Base-by-base conservation (phyloP, 169 alveolate species). In the Plasmodium chabaudi region DNA sequence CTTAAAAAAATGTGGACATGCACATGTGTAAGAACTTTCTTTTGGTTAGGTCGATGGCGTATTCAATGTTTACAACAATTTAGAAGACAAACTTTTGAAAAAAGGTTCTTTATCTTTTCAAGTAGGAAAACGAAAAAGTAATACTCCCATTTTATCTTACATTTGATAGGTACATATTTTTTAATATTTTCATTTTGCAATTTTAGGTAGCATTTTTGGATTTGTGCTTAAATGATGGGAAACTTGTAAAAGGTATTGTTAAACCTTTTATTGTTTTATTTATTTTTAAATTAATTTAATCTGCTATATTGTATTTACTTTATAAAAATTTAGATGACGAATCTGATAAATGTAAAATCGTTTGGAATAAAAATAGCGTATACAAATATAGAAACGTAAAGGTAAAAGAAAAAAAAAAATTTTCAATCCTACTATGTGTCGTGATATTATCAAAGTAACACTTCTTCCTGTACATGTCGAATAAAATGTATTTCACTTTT, bases 341-440 rank as follows among this genome's bases (percentile, higher is more conserved):
- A 19, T 15, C 19, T 23, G 72, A 63, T 21, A 63, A 61, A 27
- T 77, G 63, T 46, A 77, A 51, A 46, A 77, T 77, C 47, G 47
- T 21, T 25, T 77, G 88, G 88, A 47, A 34, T 27, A 49, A 63
- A 63, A 51, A 77, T 57, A 23, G 46, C 27, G 17, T 77, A 44
- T 77, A 77, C 77, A 77, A 77, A 57, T 77, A 77, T 44, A 61
- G 88, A 64, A 77, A 77, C 64, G 53, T 77, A 64, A 63, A 77
- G 79, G 88, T 77, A 77, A 23, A 46, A 25, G 12, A 6, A 42
- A 39, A 44, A 12, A 51, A 47, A 7, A 19, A 69, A 39, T 7
- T 9, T n/a, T 27, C n/a, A 27, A 25, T 15, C 34, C 67, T 12
- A 17, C 59, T n/a, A 65, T 1, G 23, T 42, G 1, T n/a, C 60